These are phyloP conservation scores for Heritiera fomes DNA, from an alignment of 345 rosid species.

Conservation along the genomic window DNA sequence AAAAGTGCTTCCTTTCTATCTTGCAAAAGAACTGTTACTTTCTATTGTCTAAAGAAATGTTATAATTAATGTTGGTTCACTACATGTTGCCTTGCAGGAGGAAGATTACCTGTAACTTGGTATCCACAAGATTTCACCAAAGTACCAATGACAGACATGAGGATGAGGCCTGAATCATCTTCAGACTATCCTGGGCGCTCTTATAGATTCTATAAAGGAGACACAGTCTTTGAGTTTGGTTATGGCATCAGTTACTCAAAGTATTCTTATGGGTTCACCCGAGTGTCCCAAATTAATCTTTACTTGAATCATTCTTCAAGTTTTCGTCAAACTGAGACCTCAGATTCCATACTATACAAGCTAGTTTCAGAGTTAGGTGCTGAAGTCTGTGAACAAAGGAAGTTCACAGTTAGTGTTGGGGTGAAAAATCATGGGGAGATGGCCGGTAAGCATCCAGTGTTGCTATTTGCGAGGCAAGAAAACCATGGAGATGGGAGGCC, in stretches of 20 bases:
- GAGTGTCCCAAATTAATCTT: constrained; percentile 30
- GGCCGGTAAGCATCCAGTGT: constrained; percentile 72
- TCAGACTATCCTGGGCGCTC: constrained; percentile 87
- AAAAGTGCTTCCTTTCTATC: neutral
- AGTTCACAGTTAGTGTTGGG: constrained; percentile 42
- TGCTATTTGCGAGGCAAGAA: constrained; percentile 58
- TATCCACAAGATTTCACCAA: constrained; percentile 67
- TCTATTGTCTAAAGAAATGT: neutral
- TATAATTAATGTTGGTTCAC: neutral
- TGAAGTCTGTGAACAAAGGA: constrained; percentile 43
- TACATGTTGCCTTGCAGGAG: constrained; percentile 53
- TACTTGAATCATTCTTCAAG: constrained; percentile 39
- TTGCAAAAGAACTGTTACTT: neutral
- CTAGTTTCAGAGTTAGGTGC: constrained; percentile 53
- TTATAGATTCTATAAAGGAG: constrained; percentile 71
- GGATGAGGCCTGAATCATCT: constrained; percentile 64
- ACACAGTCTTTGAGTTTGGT: constrained; percentile 64
- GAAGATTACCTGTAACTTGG: constrained; percentile 89
- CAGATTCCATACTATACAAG: constrained; percentile 27
- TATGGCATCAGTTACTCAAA: constrained; percentile 78
- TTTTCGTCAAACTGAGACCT: neutral
- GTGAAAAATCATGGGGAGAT: constrained; percentile 63
- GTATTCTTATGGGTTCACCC: constrained; percentile 52
- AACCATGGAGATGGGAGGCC: constrained; percentile 54
- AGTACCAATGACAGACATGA: constrained; percentile 85